Evolutionary conservation across 768 basidiomycete species (phyloP), one percentile per base, ranked within the genome.

Genomic region (Imleria badia): DNA sequence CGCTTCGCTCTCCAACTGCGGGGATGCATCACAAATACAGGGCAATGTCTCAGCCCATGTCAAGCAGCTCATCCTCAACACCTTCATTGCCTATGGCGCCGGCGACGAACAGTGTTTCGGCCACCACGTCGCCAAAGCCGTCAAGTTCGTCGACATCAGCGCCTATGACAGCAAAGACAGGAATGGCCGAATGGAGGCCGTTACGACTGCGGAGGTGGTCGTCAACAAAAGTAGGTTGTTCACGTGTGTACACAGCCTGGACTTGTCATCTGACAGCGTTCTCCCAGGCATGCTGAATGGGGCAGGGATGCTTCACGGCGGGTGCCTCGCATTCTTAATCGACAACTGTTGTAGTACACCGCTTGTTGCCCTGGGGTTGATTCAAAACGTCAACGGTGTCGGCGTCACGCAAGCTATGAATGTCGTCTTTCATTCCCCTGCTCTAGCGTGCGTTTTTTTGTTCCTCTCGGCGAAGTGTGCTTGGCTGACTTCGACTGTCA

Each of bases 301-400:
- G 13, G 85, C 85, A 23, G 84, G 84, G 2, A 86, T 87, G 81
- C 74, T 89, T 15, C 87, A 89, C 59, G 87, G 88, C n/a, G 87
- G 84, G 36, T 86, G 85, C 51, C 66, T 89, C 33, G 83, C 86
- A 42, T 88, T 88, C 69, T 73, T 89, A 51, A 82, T 89, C 41
- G 87, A 89, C 70, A 88, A 86, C 61, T 87, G 86, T 67, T 84
- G 83, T 39, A 81, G 82, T 49, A 84, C 84, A 15, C 86, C 86
- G 0, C 77, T 88, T 12, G 81, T 89, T 30, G 84, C 82, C 8
- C 75, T 90, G 11, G 87, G 86, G 3, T 64, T 88, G 39, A 67
- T 83, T 35, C 75, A 80, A 61, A 77, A 78, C 55, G 69, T 76
- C 26, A 89, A 89, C 52, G 87, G 86, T 3, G 87, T 89, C 13